Evolutionary conservation across 2,329 filamentous ascomycete species (phyloP), one percentile per base, ranked within the genome.

Genomic region (Beauveria asiatica): DNA sequence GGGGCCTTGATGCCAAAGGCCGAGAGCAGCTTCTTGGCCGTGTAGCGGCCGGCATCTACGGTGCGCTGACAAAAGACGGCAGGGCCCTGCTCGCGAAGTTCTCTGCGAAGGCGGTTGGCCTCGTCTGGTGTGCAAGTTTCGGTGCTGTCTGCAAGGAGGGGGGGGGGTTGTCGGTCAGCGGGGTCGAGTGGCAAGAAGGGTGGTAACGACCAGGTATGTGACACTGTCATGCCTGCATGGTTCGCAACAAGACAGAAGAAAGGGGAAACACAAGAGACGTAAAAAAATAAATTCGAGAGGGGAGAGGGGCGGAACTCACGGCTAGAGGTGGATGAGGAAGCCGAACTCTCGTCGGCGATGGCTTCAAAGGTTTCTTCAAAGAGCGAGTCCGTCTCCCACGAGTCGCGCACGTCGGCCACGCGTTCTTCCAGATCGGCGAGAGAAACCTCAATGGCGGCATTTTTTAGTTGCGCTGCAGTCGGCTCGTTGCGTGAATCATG

Each of bases 1-100:
- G 90, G 90, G 48, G 89, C 84, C 44, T 83, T 79, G 66, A 96
- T 84, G 62, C 86, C 87, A 77, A 97, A 97, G 16, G 91, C 92
- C 9, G 90, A 92, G 70, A 93, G 85, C 33, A 97, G 80, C 74
- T 90, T 93, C 75, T 88, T 91, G 59, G 89, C 89, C 21, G 87
- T 86, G 70, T 94, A 86, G 56, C 79, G 80, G 37, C 86, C 85
- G 57, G 80, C 80, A 64, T 85, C 83, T 55, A 95, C 79, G 37
- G 88, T 92, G 66, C 86, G 81, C 66, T 84, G 78, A 69, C 90
- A 85, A 72, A 97, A 96, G 62, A 87, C 81, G 62, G 84, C 82
- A 23, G 89, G 88, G n/a, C 92, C 92, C 63, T 92, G 78, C 57
- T 84, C 80, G 69, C 88, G 88, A 62, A 96, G 79, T 64, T 88